Evolutionary conservation across 352 stramenopile species (phyloP).

Genomic region (Phytophthora nicotianae): DNA sequence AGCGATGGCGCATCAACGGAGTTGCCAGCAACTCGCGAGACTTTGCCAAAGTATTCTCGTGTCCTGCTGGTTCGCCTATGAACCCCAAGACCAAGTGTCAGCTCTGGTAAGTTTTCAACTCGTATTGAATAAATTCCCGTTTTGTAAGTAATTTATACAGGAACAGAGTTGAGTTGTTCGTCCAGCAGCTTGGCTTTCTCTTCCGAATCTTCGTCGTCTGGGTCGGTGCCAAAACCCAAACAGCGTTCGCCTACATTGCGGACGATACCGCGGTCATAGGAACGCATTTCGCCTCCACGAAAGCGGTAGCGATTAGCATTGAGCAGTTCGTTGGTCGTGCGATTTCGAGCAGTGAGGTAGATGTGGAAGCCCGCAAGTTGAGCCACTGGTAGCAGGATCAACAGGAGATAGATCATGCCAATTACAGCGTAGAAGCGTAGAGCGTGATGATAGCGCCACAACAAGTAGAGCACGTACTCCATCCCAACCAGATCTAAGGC

Average conservation of each 20-base stretch:
- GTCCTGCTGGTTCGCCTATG: constrained; percentile 59
- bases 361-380: constrained; percentile 74
- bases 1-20: constrained; percentile 79
- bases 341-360: constrained; percentile 73
- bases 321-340: constrained; percentile 83
- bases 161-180: constrained; percentile 20
- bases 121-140: constrained; percentile 10
- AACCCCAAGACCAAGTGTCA: constrained; percentile 72
- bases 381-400: constrained; percentile 53
- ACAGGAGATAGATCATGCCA: constrained; percentile 51
- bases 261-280: constrained; percentile 54
- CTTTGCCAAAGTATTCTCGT: constrained; percentile 71
- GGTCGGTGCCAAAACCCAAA: constrained; percentile 24
- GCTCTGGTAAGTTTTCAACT: constrained; percentile 59
- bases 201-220: constrained; percentile 18
- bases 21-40: constrained; percentile 77
- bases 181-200: constrained; percentile 34
- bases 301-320: constrained; percentile 74
- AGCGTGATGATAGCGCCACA: constrained; percentile 51
- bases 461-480: constrained; percentile 66
- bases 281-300: constrained; percentile 34
- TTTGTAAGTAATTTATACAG: constrained; percentile 22
- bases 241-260: constrained; percentile 53
- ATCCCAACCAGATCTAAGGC: constrained; percentile 51
- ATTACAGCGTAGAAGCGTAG: constrained; percentile 36